These are phyloP conservation scores for Hypholoma sublateritium DNA, from an alignment of 768 basidiomycete species.

Conservation along the genomic window DNA sequence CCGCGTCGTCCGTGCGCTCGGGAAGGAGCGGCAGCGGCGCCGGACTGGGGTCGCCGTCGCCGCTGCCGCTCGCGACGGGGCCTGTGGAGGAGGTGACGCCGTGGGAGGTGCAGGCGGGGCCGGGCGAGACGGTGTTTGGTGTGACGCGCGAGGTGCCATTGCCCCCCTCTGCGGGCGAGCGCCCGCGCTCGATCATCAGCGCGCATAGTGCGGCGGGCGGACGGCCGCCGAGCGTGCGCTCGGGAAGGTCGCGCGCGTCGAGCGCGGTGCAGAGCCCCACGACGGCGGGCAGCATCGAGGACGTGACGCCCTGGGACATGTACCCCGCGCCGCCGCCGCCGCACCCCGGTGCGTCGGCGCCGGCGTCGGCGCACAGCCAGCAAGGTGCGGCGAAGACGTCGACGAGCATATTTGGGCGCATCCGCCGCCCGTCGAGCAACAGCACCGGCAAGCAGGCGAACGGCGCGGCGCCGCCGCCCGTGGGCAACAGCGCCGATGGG, in stretches of 20 bases:
- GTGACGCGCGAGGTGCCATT: slow-evolving; percentile 2
- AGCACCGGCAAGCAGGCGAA: background rate
- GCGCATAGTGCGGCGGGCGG: background rate
- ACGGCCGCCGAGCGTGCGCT: slow-evolving; percentile 4
- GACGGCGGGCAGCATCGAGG: slow-evolving; percentile 17
- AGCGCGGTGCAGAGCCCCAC: slow-evolving; percentile 7
- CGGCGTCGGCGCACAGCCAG: background rate
- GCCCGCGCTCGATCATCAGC: background rate
- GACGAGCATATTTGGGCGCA: background rate
- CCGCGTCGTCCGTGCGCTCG: slow-evolving; percentile 1
- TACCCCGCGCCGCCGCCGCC: slow-evolving; percentile 8
- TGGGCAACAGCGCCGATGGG: background rate
- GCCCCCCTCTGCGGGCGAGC: background rate
- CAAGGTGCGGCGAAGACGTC: background rate
- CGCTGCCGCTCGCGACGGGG: slow-evolving; percentile 1
- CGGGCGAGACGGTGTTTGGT: background rate
- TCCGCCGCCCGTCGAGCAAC: background rate
- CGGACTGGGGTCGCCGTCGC: background rate
- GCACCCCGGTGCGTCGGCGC: background rate
- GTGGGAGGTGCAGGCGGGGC: slow-evolving; percentile 10
- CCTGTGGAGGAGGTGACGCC: slow-evolving; percentile 21
- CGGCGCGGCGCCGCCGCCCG: background rate
- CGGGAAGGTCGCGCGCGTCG: slow-evolving; percentile 6
- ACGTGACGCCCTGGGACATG: slow-evolving; percentile 19
- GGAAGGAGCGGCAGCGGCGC: background rate